phyloP scores from a whole-genome alignment of 2,329 filamentous ascomycete genomes.

The Fusarium scirpi region DNA sequence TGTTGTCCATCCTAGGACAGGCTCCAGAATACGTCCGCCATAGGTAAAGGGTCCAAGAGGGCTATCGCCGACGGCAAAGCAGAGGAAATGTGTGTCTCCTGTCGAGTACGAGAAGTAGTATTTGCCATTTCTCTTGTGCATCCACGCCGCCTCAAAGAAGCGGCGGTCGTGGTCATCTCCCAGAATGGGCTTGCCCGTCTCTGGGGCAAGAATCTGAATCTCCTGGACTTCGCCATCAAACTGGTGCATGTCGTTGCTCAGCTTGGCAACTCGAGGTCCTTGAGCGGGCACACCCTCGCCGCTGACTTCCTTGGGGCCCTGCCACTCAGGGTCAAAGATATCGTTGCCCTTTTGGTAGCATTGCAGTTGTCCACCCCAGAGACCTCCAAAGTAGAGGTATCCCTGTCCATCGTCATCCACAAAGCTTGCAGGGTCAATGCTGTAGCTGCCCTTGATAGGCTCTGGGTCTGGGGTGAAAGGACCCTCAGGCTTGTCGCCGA shows the following conservation, averaged over 20 bases:
- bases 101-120: slow-evolving; percentile 86
- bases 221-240: slow-evolving; percentile 69
- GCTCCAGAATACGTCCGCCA: slow-evolving; percentile 76
- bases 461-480: slow-evolving; percentile 75
- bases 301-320: slow-evolving; percentile 69
- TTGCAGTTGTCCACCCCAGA: slow-evolving; percentile 85
- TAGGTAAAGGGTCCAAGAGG: slow-evolving; percentile 81
- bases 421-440: slow-evolving; percentile 81
- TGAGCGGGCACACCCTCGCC: slow-evolving; percentile 69
- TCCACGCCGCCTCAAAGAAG: slow-evolving; percentile 86
- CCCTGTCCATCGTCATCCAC: slow-evolving; percentile 67
- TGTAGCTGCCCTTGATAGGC: slow-evolving; percentile 76
- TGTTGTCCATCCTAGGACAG: slow-evolving; percentile 83
- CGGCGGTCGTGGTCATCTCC: slow-evolving; percentile 78
- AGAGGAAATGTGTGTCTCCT: slow-evolving; percentile 80
- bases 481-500: slow-evolving; percentile 71
- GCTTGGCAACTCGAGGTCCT: slow-evolving; percentile 72
- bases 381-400: slow-evolving; percentile 76
- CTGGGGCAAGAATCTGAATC: slow-evolving; percentile 72
- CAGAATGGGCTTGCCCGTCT: slow-evolving; percentile 68
- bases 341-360: slow-evolving; percentile 72
- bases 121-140: slow-evolving; percentile 76
- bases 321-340: slow-evolving; percentile 66
- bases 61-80: slow-evolving; percentile 73
- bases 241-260: slow-evolving; percentile 73